These are phyloP conservation scores for Spergularia azorica DNA, from an alignment of 179 eudicot genomes.

Conservation along the genomic window DNA sequence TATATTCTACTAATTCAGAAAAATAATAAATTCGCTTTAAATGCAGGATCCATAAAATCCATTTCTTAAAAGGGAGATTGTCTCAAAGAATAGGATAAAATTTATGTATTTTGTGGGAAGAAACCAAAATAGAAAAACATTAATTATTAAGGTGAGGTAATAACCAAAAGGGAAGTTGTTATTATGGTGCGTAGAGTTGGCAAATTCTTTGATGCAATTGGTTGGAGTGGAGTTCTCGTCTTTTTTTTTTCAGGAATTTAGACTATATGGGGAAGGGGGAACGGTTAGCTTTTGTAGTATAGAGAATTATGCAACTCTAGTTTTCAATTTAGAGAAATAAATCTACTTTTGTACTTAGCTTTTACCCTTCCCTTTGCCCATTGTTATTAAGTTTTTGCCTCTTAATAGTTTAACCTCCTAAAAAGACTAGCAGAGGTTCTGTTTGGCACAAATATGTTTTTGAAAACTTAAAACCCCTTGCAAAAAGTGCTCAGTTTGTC, in stretches of 20 bases:
- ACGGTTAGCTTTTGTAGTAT: not conserved
- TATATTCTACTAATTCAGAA: not conserved
- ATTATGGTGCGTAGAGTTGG: too few relatives aligned
- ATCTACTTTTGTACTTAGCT: not conserved
- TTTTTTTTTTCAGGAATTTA: too few relatives aligned
- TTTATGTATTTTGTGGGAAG: not conserved
- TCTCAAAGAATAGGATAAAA: not conserved
- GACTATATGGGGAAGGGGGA: not conserved
- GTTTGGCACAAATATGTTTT: too few relatives aligned
- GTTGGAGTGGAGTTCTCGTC: too few relatives aligned
- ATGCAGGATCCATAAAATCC: not conserved
- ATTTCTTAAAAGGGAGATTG: not conserved
- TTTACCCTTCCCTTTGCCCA: not conserved
- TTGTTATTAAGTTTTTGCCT: not conserved
- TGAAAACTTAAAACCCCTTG: too few relatives aligned
- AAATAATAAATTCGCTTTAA: not conserved
- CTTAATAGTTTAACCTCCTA: not conserved
- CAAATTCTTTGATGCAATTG: too few relatives aligned
- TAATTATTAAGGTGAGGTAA: too few relatives aligned
- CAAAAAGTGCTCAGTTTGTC: too few relatives aligned
- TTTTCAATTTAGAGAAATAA: too few relatives aligned
- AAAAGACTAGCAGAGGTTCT: not conserved
- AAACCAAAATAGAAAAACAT: not conserved
- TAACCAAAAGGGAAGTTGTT: too few relatives aligned
- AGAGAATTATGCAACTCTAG: too few relatives aligned